Conservation (phyloP, 2,329 filamentous ascomycete genomes). For the Endocalyx cinctus region DNA sequence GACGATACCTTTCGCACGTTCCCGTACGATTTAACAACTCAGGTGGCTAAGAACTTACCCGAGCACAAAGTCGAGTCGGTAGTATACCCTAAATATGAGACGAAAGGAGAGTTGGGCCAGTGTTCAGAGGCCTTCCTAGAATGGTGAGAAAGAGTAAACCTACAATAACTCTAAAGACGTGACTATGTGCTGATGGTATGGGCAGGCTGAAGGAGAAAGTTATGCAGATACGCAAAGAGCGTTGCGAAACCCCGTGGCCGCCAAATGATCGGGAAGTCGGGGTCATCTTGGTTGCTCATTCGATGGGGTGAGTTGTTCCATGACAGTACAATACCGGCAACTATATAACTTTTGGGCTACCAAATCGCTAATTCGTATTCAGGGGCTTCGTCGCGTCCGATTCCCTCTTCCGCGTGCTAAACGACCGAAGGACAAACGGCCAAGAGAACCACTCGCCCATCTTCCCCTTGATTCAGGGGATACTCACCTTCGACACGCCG, state of each 20-base stretch:
- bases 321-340: too few species aligned
- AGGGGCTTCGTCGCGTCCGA: conserved; percentile 81
- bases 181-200: too few species aligned
- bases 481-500: conserved; percentile 82
- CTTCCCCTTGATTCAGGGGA: conserved; percentile 76
- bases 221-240: conserved; percentile 69
- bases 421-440: conserved; percentile 51
- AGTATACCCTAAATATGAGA: conserved; percentile 70
- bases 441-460: conserved; percentile 41
- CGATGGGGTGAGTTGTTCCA: conserved; percentile 58
- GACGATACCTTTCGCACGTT: conserved; percentile 68
- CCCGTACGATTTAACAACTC: conserved; percentile 56
- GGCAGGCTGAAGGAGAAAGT: conserved; percentile 73
- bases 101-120: conserved; percentile 59
- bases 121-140: conserved; percentile 41
- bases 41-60: conserved; percentile 54
- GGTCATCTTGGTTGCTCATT: conserved; percentile 77
- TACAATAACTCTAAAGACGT: too few species aligned
- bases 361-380: too few species aligned
- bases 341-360: too few species aligned
- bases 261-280: conserved; percentile 77
- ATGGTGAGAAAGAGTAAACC: conserved; percentile 43
- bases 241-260: conserved; percentile 67
- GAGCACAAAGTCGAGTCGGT: conserved; percentile 57
- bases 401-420: conserved; percentile 65